phyloP scores from a whole-genome alignment of 106 monocot genomes.

The Dioscorea dumetorum region DNA sequence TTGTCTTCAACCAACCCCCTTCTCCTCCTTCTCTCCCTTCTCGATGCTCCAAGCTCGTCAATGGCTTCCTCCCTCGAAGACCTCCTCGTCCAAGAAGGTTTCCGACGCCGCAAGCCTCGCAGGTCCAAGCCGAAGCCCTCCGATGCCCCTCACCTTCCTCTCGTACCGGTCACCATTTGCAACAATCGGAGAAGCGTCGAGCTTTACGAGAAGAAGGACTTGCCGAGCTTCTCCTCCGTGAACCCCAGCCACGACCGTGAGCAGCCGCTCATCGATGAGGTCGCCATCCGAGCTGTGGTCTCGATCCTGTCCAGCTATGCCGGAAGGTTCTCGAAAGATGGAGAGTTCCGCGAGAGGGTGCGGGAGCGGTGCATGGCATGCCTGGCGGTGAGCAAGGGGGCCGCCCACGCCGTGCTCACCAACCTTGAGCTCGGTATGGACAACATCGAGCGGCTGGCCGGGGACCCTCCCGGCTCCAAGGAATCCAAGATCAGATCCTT shows the following conservation, averaged over 20 bases:
- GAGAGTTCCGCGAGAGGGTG: constrained; percentile 27
- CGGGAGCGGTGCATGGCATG: constrained; percentile 34
- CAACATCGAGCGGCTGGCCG: constrained; percentile 44
- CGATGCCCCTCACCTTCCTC: neutral
- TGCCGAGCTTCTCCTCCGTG: constrained; percentile 3
- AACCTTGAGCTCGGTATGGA: constrained; percentile 61
- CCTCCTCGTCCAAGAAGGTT: constrained; percentile 20
- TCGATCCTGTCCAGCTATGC: constrained; percentile 47
- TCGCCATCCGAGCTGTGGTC: constrained; percentile 20
- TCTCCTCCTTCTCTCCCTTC: too few species aligned
- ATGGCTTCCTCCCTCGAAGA: constrained; percentile 24
- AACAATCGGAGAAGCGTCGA: constrained; percentile 21
- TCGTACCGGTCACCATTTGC: constrained; percentile 8
- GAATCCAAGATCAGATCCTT: constrained; percentile 53
- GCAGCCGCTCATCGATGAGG: constrained; percentile 5
- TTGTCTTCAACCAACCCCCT: neutral
- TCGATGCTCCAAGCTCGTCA: neutral
- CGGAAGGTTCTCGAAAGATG: constrained; percentile 34
- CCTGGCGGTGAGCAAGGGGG: constrained; percentile 14
- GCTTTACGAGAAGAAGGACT: neutral
- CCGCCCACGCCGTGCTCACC: constrained; percentile 34
- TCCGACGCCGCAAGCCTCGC: neutral
- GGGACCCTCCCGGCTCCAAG: constrained; percentile 13
- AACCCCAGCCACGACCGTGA: constrained; percentile 1
- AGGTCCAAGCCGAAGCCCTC: neutral